A percentile compares a stretch with the other conserved stretches of the same genome.
Conservation (phyloP, 208 protist species). For the Trypanosoma theileri region DNA sequence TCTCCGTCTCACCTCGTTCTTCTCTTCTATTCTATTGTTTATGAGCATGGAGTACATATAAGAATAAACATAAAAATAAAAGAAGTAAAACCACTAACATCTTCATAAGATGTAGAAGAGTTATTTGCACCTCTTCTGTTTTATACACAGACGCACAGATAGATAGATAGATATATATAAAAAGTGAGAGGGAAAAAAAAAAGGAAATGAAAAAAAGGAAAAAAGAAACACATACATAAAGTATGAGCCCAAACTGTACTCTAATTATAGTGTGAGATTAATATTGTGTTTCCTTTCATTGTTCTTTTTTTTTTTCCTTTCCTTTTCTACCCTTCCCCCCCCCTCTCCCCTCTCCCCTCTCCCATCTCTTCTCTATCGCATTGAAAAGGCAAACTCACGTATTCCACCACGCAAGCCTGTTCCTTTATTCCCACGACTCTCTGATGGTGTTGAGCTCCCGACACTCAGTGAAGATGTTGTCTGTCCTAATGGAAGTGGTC, state of each 20-base stretch:
- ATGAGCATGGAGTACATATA: too few species aligned
- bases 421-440: background rate
- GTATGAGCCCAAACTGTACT: too few species aligned
- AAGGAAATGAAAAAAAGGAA: background rate
- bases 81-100: too few species aligned
- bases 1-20: too few species aligned
- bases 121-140: background rate
- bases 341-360: background rate
- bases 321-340: background rate
- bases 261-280: too few species aligned
- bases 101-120: too few species aligned
- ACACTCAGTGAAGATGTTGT: slow-evolving; percentile 1
- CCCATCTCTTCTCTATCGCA: slow-evolving; percentile 2
- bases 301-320: slow-evolving; percentile 14
- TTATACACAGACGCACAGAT: background rate
- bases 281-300: background rate
- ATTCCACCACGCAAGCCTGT: background rate
- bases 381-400: slow-evolving; percentile 17
- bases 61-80: too few species aligned
- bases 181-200: background rate
- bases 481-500: background rate
- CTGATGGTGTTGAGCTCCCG: background rate
- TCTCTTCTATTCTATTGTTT: too few species aligned
- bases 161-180: background rate
- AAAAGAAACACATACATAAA: too few species aligned